Evolutionary conservation across 2,329 filamentous ascomycete genomes (phyloP).

Genomic region (Ambrosiella beaveri): DNA sequence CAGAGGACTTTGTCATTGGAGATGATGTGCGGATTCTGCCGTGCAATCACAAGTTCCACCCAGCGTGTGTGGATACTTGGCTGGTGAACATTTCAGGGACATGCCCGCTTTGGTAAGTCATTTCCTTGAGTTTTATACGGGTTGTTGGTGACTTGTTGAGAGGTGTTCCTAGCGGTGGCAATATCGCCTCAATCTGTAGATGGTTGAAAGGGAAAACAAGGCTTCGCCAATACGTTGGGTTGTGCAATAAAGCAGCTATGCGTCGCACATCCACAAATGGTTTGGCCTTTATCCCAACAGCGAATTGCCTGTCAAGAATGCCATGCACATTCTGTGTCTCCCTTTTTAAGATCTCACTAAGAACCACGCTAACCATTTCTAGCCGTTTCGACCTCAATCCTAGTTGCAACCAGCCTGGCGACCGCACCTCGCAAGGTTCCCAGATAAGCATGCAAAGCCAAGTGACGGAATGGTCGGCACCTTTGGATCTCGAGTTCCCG

Average conservation of each 20-base stretch:
- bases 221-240: no score
- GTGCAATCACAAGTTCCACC: conserved; percentile 52
- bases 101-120: conserved; percentile 48
- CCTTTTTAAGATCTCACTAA: neutral
- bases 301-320: no score
- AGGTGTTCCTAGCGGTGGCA: no score
- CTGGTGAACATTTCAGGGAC: conserved; percentile 52
- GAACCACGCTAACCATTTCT: neutral
- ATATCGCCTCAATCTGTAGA: no score
- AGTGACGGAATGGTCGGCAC: neutral
- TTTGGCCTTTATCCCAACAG: no score
- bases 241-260: no score
- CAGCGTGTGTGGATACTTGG: conserved; percentile 52
- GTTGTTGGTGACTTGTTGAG: no score
- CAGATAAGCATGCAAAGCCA: neutral
- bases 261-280: no score
- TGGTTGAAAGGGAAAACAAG: no score
- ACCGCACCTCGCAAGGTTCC: neutral
- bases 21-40: conserved; percentile 52
- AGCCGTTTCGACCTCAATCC: conserved; percentile 36
- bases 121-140: neutral
- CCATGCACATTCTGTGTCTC: neutral
- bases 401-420: conserved; percentile 9
- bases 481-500: neutral
- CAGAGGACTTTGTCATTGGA: conserved; percentile 48